Evolutionary conservation across 257 asterid genomes (phyloP).

Genomic region (Solanum ossicruentum): DNA sequence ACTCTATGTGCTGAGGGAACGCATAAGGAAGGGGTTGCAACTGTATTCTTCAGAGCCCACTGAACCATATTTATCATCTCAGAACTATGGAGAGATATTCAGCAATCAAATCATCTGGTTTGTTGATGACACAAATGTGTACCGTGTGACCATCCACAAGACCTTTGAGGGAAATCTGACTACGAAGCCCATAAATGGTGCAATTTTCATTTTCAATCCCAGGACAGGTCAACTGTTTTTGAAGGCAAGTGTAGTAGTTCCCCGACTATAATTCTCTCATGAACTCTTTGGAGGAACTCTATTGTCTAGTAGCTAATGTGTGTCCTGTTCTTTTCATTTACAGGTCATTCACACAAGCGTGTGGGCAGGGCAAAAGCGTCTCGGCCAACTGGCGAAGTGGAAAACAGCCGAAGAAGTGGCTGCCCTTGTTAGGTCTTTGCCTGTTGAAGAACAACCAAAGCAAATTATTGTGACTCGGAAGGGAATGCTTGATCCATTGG

Average conservation of each 20-base stretch:
- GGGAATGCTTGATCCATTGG: conserved; percentile 98
- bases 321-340: not conserved
- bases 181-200: conserved; percentile 95
- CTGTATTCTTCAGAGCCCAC: conserved; percentile 98
- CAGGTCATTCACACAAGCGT: conserved; percentile 99
- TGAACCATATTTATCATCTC: conserved; percentile 95
- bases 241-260: conserved; percentile 37
- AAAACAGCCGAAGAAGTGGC: conserved; percentile 99
- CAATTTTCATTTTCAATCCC: conserved; percentile 91
- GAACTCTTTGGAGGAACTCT: not conserved
- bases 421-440: conserved; percentile 90
- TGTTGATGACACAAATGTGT: conserved; percentile 96
- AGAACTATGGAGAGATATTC: conserved; percentile 97
- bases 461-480: conserved; percentile 96
- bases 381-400: conserved; percentile 99
- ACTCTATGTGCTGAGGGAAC: conserved; percentile 82
- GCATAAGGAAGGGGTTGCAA: conserved; percentile 92
- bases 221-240: conserved; percentile 93
- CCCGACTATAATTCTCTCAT: not conserved
- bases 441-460: conserved; percentile 97
- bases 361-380: conserved; percentile 99
- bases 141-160: conserved; percentile 96
- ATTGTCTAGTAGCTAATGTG: not conserved
- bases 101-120: conserved; percentile 99
- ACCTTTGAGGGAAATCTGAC: conserved; percentile 96